These are phyloP conservation scores for Umbellularia californica DNA, from an alignment of 164 flowering plant species.

Conservation along the genomic window DNA sequence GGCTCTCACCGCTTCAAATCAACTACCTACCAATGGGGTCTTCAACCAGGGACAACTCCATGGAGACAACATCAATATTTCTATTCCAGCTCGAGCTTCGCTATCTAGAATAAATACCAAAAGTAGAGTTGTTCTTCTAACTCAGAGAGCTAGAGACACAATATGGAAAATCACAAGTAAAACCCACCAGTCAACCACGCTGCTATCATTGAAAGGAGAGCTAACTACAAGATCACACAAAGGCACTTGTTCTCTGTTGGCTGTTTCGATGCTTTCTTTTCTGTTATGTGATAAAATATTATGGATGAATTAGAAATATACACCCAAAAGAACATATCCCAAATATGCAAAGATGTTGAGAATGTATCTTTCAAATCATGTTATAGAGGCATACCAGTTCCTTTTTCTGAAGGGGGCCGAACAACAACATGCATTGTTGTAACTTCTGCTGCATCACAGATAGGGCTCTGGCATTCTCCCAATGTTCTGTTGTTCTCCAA, in stretches of 20 bases:
- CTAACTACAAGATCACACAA: slow-evolving; percentile 57
- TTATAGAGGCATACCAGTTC: slow-evolving; percentile 20
- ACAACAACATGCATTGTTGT: slow-evolving; percentile 91
- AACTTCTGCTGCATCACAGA: slow-evolving; percentile 73
- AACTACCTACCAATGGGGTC: background rate
- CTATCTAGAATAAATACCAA: background rate
- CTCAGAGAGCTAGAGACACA: background rate
- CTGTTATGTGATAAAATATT: slow-evolving; percentile 32
- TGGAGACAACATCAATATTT: background rate
- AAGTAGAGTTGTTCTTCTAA: background rate
- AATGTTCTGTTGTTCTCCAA: slow-evolving; percentile 75
- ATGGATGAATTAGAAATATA: background rate
- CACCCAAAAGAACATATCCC: background rate
- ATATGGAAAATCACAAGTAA: background rate
- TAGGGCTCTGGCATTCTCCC: slow-evolving; percentile 72
- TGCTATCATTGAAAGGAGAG: slow-evolving; percentile 2
- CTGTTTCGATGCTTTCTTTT: slow-evolving; percentile 40
- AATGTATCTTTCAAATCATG: background rate
- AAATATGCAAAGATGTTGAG: background rate
- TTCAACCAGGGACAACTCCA: background rate
- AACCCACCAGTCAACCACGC: background rate
- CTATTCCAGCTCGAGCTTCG: background rate
- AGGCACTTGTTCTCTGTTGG: slow-evolving; percentile 52
- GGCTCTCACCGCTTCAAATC: background rate
- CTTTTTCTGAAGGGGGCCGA: slow-evolving; percentile 63